Evolutionary conservation across 2,329 filamentous ascomycete genomes (phyloP).

Genomic region (Aspergillus intermedius): DNA sequence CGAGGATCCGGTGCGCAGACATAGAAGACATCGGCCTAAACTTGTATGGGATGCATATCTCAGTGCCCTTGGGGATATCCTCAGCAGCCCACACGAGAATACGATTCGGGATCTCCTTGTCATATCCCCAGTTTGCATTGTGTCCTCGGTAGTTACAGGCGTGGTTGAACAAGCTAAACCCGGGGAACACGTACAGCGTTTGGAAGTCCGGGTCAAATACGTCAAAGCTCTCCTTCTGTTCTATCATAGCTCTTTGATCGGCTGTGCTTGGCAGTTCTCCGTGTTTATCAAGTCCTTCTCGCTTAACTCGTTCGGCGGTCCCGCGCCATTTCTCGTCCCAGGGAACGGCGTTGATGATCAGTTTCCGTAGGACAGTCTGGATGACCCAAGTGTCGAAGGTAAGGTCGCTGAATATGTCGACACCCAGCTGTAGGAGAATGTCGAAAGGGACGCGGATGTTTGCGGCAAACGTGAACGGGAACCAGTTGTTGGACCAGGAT

Average conservation of each 20-base stretch:
- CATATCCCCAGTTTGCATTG: conserved; percentile 27
- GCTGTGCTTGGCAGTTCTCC: neutral
- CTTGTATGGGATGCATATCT: conserved; percentile 21
- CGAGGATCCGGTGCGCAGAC: conserved; percentile 9
- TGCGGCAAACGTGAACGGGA: conserved; percentile 29
- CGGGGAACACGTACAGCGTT: conserved; percentile 28
- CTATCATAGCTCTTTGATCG: neutral
- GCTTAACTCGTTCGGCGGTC: neutral
- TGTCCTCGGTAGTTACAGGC: conserved; percentile 8
- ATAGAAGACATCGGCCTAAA: neutral
- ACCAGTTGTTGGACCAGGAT: conserved; percentile 10
- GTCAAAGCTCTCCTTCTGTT: conserved; percentile 1
- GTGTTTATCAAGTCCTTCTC: conserved; percentile 7
- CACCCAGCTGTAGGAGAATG: conserved; percentile 28
- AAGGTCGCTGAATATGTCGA: conserved; percentile 32
- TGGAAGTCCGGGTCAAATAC: conserved; percentile 17
- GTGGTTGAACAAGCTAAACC: conserved; percentile 28
- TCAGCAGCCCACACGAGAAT: conserved; percentile 22
- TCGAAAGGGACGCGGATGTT: conserved; percentile 34
- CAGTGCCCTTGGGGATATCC: conserved; percentile 18
- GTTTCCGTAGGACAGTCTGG: conserved; percentile 27
- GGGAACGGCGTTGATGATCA: conserved; percentile 25
- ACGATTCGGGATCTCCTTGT: conserved; percentile 21
- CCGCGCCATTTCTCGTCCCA: conserved; percentile 19
- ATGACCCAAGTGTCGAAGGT: conserved; percentile 34